Evolutionary conservation across 2,329 filamentous ascomycete species (phyloP).

Genomic region (Elsinoe arachidis): DNA sequence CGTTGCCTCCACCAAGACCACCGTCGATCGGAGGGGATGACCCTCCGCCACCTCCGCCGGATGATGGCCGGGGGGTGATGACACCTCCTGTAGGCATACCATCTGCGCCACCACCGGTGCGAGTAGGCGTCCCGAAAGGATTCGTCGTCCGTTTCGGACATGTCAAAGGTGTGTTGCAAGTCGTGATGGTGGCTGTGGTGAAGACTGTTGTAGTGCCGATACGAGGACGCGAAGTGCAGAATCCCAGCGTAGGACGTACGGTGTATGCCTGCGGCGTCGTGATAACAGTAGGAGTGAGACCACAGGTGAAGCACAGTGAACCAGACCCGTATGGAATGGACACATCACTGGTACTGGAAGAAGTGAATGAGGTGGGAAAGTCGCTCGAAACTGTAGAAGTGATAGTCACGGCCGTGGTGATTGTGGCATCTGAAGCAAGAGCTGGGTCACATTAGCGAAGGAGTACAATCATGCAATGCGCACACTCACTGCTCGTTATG

Average conservation of each 20-base stretch:
- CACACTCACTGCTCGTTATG: conserved; percentile 2
- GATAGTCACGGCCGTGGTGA: conserved; percentile 9
- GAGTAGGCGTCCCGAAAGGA: neutral
- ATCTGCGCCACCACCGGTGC: neutral
- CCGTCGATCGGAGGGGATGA: conserved; percentile 9
- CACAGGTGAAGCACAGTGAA: conserved; percentile 24
- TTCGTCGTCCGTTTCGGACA: conserved; percentile 19
- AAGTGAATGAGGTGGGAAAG: neutral
- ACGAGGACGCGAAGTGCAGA: conserved; percentile 15
- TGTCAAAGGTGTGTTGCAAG: conserved; percentile 22
- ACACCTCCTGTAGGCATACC: neutral
- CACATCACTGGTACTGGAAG: neutral
- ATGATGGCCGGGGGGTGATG: neutral
- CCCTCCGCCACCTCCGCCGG: conserved; percentile 4
- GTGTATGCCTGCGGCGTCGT: conserved; percentile 4
- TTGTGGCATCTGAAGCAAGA: conserved; percentile 13
- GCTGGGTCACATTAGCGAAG: neutral
- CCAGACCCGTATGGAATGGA: conserved; percentile 12
- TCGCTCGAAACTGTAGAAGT: neutral
- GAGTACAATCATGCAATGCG: neutral
- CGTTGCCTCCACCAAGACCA: conserved; percentile 3
- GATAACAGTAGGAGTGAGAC: conserved; percentile 21
- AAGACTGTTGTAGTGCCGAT: conserved; percentile 25
- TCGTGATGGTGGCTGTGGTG: conserved; percentile 26
- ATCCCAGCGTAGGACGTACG: conserved; percentile 2